These are phyloP conservation scores for Picea abies DNA, from an alignment of 83 land plant species.

Conservation along the genomic window DNA sequence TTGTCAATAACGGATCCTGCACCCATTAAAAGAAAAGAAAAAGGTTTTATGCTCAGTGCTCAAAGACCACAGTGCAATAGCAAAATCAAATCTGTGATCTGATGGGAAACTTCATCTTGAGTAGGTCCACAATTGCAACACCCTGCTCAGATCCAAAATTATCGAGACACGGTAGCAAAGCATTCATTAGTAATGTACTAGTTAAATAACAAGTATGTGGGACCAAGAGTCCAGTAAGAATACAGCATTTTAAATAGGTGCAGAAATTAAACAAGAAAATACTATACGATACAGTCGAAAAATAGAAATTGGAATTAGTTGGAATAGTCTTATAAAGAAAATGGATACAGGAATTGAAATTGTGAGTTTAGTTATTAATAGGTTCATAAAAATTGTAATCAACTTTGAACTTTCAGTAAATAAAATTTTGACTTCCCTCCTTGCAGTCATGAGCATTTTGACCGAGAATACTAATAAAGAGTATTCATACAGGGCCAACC, in stretches of 20 bases:
- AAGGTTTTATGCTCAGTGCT: not conserved
- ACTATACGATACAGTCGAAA: not conserved
- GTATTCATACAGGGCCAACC: not conserved
- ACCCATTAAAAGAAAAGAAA: not conserved
- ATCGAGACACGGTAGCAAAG: not conserved
- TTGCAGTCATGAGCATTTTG: not conserved
- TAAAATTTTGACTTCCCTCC: not conserved
- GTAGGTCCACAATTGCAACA: not conserved
- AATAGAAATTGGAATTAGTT: not conserved
- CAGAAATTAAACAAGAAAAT: not conserved
- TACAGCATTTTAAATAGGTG: not conserved
- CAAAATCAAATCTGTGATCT: not conserved
- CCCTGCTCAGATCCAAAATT: not conserved
- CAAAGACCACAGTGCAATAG: not conserved
- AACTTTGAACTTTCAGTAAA: not conserved
- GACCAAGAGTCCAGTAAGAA: not conserved
- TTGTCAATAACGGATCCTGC: conserved; percentile 86
- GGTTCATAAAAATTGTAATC: not conserved
- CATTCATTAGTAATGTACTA: not conserved
- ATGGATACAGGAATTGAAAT: not conserved
- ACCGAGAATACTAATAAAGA: not conserved
- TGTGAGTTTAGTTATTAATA: not conserved
- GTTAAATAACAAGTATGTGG: not conserved
- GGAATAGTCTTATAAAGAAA: not conserved
- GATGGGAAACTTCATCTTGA: not conserved